Evolutionary conservation across 2,329 filamentous ascomycete species (phyloP), one percentile per base, ranked within the genome.

Genomic region (Ophiostoma himal-ulmi): DNA sequence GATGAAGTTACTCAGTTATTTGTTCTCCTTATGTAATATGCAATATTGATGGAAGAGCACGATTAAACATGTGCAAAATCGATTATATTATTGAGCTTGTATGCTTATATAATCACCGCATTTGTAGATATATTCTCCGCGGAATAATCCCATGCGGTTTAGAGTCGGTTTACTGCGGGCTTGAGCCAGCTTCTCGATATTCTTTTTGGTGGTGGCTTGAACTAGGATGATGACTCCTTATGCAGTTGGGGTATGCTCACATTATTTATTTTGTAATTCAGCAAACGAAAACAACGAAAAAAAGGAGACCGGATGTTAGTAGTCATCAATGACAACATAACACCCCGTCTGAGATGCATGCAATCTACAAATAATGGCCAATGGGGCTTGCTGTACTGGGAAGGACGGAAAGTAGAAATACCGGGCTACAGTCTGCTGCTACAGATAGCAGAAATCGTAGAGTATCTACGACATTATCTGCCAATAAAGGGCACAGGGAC

Each of bases 111-210:
- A 48, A 48, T 48, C 17, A 7, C 17, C 6, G 8, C 20, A 20
- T 20, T 48, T 20, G 17, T 20, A n/a, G 2, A 39, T 39, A 13
- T 2, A 30, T 48, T 17, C 7, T 44, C 44, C 22, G 26, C 57
- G 57, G 57, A 62, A 62, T 6, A 26, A 5, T 60, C 13, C 54
- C 54, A 60, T 34, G 26, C 52, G n/a, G 52, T 57, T 26, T 22
- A 22, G 52, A 57, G 52, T 17, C 57, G 57, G 57, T 17, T 62
- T 34, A 7, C 57, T 20, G 11, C 57, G 57, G 57, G 57, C 57
- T 65, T 65, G 62, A 39, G 62, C 62, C 36, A 39, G n/a, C 36
- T 41, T 65, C 62, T 39, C 60, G 60, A 20, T 30, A 64, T 3
- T 64, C 34, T 36, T 64, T 37, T 62, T 14, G 60, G 60, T 64